phyloP scores from a whole-genome alignment of 257 asterid species.

The Solanum tacnaense region DNA sequence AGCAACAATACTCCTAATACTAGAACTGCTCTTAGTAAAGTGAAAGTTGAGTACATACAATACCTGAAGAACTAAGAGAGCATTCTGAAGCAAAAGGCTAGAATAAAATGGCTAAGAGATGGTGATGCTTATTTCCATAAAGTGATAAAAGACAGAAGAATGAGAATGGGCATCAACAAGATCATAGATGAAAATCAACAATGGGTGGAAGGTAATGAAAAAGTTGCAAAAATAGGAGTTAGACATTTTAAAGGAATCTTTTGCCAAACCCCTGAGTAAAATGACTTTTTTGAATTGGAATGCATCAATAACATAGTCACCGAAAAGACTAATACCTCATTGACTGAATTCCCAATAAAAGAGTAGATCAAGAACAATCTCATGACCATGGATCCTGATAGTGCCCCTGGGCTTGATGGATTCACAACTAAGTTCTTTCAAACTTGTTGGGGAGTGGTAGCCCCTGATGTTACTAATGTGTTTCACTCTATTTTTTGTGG shows the following conservation, averaged over 20 bases:
- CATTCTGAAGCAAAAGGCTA: not conserved
- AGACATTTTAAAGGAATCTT: too few relatives aligned
- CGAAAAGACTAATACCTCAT: too few relatives aligned
- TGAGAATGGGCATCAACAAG: not conserved
- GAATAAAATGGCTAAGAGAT: not conserved
- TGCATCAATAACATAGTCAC: too few relatives aligned
- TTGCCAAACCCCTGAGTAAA: too few relatives aligned
- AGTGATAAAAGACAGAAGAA: not conserved
- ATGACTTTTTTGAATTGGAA: too few relatives aligned
- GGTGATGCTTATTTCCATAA: not conserved
- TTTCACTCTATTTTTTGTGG: too few relatives aligned
- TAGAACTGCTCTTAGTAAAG: not conserved
- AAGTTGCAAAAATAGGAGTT: fast-evolving
- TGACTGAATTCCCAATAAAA: too few relatives aligned
- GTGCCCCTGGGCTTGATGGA: not conserved
- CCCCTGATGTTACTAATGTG: too few relatives aligned
- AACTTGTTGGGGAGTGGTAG: too few relatives aligned
- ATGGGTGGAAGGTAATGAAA: too few relatives aligned
- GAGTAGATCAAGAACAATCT: not conserved
- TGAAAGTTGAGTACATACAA: not conserved
- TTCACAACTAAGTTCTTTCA: not conserved
- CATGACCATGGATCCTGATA: not conserved
- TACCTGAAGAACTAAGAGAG: too few relatives aligned
- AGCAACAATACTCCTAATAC: not conserved
- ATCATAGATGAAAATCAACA: too few relatives aligned